phyloP scores from a whole-genome alignment of 1,139 yeast species.

The Lodderomyces margitis region DNA sequence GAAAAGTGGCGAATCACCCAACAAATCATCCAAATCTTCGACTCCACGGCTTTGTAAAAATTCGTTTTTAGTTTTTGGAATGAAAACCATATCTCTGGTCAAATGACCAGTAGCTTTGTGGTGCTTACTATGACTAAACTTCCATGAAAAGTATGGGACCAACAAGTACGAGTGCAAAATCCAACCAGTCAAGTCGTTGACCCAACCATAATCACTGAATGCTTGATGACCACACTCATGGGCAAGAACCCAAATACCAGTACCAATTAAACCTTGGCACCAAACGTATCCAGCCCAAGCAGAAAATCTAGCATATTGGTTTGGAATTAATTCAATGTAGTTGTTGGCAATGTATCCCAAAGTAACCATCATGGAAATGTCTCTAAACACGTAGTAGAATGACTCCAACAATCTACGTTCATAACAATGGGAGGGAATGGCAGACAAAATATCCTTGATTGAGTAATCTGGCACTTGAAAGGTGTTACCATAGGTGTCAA shows the following conservation, averaged over 20 bases:
- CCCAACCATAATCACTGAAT: constrained; percentile 52
- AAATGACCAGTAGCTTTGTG: constrained; percentile 65
- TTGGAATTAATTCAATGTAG: constrained; percentile 51
- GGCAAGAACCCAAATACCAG: constrained; percentile 63
- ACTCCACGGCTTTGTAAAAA: constrained; percentile 29
- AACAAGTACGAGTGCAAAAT: constrained; percentile 54
- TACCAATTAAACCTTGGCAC: constrained; percentile 45
- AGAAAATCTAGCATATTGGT: constrained; percentile 42
- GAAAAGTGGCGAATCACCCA: constrained; percentile 55
- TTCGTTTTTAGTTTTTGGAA: constrained; percentile 53
- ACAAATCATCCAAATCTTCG: constrained; percentile 39
- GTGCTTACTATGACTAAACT: constrained; percentile 58
- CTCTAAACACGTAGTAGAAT: constrained; percentile 57
- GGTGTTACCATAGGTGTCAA: constrained; percentile 54
- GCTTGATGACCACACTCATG: constrained; percentile 71
- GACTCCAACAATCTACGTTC: constrained; percentile 51
- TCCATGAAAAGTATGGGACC: constrained; percentile 66
- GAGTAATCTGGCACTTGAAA: constrained; percentile 63
- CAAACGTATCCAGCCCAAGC: constrained; percentile 56
- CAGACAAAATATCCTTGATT: constrained; percentile 58
- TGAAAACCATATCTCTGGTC: constrained; percentile 60
- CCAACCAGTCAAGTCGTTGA: constrained; percentile 62
- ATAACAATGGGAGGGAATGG: constrained; percentile 63
- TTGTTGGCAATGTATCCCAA: constrained; percentile 48
- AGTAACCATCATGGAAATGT: constrained; percentile 42